Conservation (phyloP, 78 protist species). For the Bodo saltans region DNA sequence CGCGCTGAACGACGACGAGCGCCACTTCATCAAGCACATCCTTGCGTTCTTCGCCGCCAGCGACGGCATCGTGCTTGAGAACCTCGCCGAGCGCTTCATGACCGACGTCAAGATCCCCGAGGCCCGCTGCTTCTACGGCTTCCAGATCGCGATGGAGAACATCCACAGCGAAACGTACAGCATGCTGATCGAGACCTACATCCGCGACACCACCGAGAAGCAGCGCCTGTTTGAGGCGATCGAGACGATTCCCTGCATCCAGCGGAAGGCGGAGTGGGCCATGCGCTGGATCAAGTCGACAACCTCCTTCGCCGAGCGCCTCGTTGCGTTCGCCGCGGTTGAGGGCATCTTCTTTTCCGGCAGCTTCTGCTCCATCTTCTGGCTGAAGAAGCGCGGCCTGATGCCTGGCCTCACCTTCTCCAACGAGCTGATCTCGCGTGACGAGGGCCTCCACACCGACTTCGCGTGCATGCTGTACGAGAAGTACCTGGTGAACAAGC, state of each 20-base stretch:
- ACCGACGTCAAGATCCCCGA: constrained; percentile 93
- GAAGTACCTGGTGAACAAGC: constrained; percentile 42
- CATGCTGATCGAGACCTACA: constrained; percentile 90
- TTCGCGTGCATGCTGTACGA: constrained; percentile 91
- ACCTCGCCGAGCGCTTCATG: constrained; percentile 83
- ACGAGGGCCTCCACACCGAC: constrained; percentile 95
- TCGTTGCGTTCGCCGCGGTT: constrained; percentile 95
- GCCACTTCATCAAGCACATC: constrained; percentile 82
- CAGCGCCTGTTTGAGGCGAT: constrained; percentile 82
- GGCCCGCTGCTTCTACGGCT: constrained; percentile 97
- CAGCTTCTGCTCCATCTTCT: constrained; percentile 92
- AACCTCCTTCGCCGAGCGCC: constrained; percentile 80
- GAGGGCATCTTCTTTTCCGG: constrained; percentile 99
- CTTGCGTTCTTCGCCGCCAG: constrained; percentile 95
- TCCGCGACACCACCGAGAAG: constrained; percentile 65
- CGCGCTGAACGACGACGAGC: constrained; percentile 76
- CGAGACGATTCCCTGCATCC: constrained; percentile 83
- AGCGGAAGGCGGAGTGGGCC: constrained; percentile 96
- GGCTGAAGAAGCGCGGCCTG: constrained; percentile 95
- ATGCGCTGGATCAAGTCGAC: constrained; percentile 77
- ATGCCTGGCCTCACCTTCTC: constrained; percentile 95
- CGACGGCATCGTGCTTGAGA: constrained; percentile 97
- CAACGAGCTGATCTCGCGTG: constrained; percentile 94
- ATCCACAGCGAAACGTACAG: constrained; percentile 92
- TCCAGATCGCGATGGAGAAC: constrained; percentile 94